These are phyloP conservation scores for Venturia effusa DNA, from an alignment of 2,329 filamentous ascomycete genomes.

Conservation along the genomic window DNA sequence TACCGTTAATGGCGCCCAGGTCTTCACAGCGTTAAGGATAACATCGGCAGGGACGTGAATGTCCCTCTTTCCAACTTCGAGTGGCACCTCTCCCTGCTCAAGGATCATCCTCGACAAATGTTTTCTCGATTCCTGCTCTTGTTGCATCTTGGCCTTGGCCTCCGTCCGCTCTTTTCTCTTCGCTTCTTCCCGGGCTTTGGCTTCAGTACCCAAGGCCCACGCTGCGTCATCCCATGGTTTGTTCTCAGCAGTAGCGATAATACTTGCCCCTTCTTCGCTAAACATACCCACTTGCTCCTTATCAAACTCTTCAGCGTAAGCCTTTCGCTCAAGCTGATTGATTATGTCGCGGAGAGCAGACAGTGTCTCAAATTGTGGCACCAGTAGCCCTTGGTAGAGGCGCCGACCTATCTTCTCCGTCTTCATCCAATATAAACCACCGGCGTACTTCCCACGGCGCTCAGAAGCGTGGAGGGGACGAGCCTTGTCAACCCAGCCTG, in stretches of 20 bases:
- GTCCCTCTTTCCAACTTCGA: background rate
- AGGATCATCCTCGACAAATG: background rate
- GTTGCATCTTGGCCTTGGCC: background rate
- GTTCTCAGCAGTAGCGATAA: background rate
- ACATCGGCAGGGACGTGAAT: background rate
- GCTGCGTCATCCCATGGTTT: background rate
- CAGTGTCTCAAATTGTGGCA: constrained; percentile 8
- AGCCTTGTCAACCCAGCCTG: background rate
- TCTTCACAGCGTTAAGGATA: background rate
- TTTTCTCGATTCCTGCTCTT: background rate
- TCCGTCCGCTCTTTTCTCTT: background rate
- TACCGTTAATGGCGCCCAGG: background rate
- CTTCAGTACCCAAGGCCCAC: background rate
- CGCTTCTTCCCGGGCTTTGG: background rate
- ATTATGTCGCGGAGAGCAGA: constrained; percentile 11
- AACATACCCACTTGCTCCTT: background rate
- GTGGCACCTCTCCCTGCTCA: background rate
- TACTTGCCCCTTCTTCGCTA: background rate
- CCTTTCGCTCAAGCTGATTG: background rate
- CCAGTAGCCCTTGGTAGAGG: constrained; percentile 2
- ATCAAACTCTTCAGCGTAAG: background rate
- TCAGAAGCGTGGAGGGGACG: background rate
- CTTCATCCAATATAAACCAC: constrained; percentile 2
- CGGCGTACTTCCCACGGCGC: background rate
- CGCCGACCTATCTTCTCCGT: background rate